Evolutionary conservation across 306 rosid species (phyloP).

Genomic region (Adenanthera pavonina): DNA sequence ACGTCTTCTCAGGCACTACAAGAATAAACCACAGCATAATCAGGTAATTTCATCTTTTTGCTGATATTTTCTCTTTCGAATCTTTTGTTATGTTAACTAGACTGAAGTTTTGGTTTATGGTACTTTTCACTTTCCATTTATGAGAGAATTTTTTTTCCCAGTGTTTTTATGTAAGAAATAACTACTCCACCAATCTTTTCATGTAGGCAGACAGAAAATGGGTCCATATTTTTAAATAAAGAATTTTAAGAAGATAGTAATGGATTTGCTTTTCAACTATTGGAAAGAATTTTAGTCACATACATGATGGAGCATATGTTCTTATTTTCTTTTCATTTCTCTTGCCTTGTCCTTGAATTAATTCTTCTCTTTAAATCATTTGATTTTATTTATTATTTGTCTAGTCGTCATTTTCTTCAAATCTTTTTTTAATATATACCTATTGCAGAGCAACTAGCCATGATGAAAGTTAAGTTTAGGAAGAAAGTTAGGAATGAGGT

Average conservation of each 20-base stretch:
- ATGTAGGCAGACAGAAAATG: background rate
- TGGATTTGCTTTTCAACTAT: conserved; percentile 27
- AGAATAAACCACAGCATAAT: conserved; percentile 94
- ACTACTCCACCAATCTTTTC: background rate
- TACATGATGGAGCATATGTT: no score
- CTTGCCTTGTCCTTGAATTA: no score
- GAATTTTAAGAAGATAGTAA: background rate
- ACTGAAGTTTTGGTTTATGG: conserved; percentile 17
- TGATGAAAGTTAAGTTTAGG: no score
- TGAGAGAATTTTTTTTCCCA: background rate
- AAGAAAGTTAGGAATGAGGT: no score
- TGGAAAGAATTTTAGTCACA: no score
- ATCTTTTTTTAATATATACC: no score
- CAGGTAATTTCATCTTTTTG: conserved; percentile 53
- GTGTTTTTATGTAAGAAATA: background rate
- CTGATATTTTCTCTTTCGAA: background rate
- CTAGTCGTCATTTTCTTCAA: no score
- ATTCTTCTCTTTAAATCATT: no score
- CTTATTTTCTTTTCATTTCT: no score
- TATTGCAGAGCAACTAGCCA: no score
- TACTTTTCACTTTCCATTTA: conserved; percentile 1
- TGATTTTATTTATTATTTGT: no score
- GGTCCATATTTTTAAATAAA: background rate
- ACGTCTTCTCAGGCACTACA: conserved; percentile 88
- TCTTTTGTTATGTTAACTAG: conserved; percentile 7